Evolutionary conservation across 2,329 filamentous ascomycete species (phyloP), one percentile per base, ranked within the genome.

Genomic region (Colletotrichum orbiculare): DNA sequence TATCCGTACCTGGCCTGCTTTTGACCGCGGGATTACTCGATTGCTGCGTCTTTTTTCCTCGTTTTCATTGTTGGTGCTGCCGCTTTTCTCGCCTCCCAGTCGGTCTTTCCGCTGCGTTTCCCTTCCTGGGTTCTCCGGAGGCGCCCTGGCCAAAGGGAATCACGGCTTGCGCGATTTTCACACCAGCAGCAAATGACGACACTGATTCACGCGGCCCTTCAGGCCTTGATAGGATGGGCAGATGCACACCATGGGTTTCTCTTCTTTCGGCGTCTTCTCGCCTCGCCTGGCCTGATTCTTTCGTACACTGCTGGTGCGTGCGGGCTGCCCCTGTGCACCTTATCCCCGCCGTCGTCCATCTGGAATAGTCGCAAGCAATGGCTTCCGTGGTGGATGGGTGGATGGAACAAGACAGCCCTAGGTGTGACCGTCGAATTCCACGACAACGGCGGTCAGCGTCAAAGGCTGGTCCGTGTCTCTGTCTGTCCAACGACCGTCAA

Each of bases 121-220:
- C 62, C 42, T 65, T 45, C 54, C 58, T 62, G 58, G 46, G 17
- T 35, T 56, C 50, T 65, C 58, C 58, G 62, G 54, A 38, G 15
- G 8, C 8, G 58, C 63, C 58, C 53, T 53, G 52, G 39, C 50
- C 50, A 46, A 52, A 41, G 47, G 58, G 39, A 54, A 48, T 10
- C 43, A 43, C 25, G 41, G 41, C 47, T 56, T 66, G 63, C 63
- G 63, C 63, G 63, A 66, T 66, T 66, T 66, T 66, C 49, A 41
- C 63, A 41, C 37, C 46, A 41, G 52, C 52, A 63, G 42, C 63
- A 42, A 61, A 66, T 62, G 52, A 57, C 63, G 63, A 63, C 63
- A 66, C 58, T 56, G 52, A 41, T 57, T 42, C 38, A 41, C 13
- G 46, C 17, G 25, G 46, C 33, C 15, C 13, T 46, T 15, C 33